Evolutionary conservation across 2,329 filamentous ascomycete species (phyloP).

Genomic region (Ramularia endophylla): DNA sequence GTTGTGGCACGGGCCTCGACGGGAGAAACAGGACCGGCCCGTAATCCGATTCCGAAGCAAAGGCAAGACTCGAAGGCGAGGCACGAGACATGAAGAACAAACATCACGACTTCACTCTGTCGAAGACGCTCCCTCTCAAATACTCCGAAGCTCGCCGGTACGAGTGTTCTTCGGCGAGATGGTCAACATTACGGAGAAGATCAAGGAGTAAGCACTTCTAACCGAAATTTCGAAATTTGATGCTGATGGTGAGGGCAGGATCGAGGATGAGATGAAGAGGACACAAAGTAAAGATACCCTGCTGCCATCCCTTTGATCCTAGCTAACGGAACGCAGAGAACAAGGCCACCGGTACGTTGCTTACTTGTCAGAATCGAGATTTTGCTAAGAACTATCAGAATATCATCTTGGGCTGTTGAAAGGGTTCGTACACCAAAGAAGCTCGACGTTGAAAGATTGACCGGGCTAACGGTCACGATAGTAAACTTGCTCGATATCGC

Average conservation of each 20-base stretch:
- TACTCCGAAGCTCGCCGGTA: conserved; percentile 5
- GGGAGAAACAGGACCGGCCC: too few relatives aligned
- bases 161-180: conserved; percentile 47
- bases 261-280: conserved; percentile 98
- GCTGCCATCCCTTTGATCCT: conserved; percentile 1
- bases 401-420: conserved; percentile 97
- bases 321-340: conserved; percentile 63
- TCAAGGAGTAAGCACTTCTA: conserved; percentile 74
- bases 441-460: too few relatives aligned
- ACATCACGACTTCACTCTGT: background rate
- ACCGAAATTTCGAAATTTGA: background rate
- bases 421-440: too few relatives aligned
- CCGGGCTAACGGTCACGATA: too few relatives aligned
- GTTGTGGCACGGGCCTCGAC: too few relatives aligned
- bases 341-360: conserved; percentile 83
- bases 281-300: conserved; percentile 75
- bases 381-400: conserved; percentile 54
- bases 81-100: background rate
- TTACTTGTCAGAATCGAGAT: conserved; percentile 3
- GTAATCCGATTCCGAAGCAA: too few relatives aligned
- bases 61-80: background rate
- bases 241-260: conserved; percentile 52
- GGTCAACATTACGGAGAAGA: conserved; percentile 99
- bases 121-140: background rate
- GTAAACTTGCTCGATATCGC: conserved; percentile 90